Base-by-base conservation (phyloP, 495 filamentous ascomycete species). In the Penicillium flavigenum region DNA sequence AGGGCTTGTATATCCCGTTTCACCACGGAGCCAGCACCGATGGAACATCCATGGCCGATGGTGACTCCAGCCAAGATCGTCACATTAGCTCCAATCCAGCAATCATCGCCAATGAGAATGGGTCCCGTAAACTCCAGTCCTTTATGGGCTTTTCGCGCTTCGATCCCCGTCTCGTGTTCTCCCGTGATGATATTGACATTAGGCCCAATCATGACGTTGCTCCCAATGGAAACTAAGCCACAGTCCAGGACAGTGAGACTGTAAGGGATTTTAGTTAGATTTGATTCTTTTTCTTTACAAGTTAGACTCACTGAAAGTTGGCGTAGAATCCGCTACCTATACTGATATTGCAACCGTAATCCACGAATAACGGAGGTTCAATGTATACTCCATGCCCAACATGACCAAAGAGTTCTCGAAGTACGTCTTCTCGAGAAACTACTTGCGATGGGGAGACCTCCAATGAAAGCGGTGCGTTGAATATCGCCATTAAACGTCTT, bases 11-110 rank as follows among this genome's bases (percentile, higher is more conserved):
- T 69, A 51, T 74, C 65, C 34, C 59, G 69, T 11, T 67, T 75
- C 6, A 82, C 79, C 11, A 81, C 71, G 17, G 68, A 59, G 3
- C 74, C 76, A n/a, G 77, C 75, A 17, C 69, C 78, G 58, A 81
- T 67, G 0, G 75, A 76, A 47, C 64, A 70, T 1, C 79, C 75
- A 10, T 72, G 57, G 5, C 77, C 79, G 46, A 81, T 79, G 7
- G 56, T 76, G 4, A 81, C 76, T 9, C 76, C 78, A 1, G 76
- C 72, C 55, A 81, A 50, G 42, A 82, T 75, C 2, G 64, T 67
- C 12, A 66, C 71, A 46, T 69, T 60, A 5, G 62, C 75, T 5
- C 77, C 77, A 57, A 82, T 76, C 76, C 75, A 81, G 54, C 71
- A 78, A 54, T 82, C 76, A 60, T 78, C 67, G 2, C 73, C 78